A percentile compares a stretch with the other conserved stretches of the same genome.
Evolutionary conservation across 768 basidiomycete genomes (phyloP).

Genomic region (Lentinula lateritia): DNA sequence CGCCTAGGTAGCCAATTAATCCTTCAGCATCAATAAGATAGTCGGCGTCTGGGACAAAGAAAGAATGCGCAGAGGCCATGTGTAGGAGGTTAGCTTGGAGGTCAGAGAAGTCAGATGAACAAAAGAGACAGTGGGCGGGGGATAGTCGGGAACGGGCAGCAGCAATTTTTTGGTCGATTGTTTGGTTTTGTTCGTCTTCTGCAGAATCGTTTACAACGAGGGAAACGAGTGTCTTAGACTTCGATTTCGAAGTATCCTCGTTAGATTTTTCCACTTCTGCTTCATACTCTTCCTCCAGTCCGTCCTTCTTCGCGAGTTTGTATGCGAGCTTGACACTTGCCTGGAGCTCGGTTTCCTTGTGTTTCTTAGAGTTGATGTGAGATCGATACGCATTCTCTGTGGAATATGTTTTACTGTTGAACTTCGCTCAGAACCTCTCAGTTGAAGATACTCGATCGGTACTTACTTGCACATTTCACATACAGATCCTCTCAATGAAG

Average conservation of each 20-base stretch:
- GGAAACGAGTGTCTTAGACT: constrained; percentile 7
- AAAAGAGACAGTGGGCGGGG: constrained; percentile 81
- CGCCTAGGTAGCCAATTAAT: constrained; percentile 79
- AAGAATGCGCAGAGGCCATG: constrained; percentile 86
- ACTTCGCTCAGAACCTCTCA: not conserved
- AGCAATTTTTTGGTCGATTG: constrained; percentile 73
- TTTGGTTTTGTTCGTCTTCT: constrained; percentile 40
- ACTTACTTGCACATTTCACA: constrained; percentile 86
- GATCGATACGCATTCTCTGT: constrained; percentile 86
- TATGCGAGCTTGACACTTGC: constrained; percentile 17
- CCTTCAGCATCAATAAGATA: constrained; percentile 83
- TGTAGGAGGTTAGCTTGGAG: constrained; percentile 71
- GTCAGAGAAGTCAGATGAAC: constrained; percentile 43
- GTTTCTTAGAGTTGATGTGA: constrained; percentile 85
- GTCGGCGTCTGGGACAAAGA: constrained; percentile 93
- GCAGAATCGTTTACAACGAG: constrained; percentile 27
- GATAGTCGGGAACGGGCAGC: constrained; percentile 62
- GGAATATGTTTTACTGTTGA: constrained; percentile 75
- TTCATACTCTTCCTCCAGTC: constrained; percentile 12
- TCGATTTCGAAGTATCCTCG: constrained; percentile 10
- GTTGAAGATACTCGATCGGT: constrained; percentile 2
- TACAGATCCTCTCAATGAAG: constrained; percentile 49
- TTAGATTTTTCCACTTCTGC: constrained; percentile 10
- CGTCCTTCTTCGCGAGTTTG: constrained; percentile 1
- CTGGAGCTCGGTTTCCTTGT: constrained; percentile 71